Base-by-base conservation (phyloP, 371 early-diverging fungal genomes). In the Mortierella sp. region DNA sequence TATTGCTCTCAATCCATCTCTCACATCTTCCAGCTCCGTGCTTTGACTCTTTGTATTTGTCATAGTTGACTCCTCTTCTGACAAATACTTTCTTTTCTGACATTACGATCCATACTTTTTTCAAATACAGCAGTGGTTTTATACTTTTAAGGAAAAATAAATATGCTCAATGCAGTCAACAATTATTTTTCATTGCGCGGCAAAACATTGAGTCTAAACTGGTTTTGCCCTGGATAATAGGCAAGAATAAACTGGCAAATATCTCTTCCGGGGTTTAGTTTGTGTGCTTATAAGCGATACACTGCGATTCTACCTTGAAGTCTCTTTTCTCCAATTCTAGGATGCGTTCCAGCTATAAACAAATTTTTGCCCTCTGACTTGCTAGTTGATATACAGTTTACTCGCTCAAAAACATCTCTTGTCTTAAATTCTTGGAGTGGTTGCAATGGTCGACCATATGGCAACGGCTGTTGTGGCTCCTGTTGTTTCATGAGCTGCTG, bases 271-370 rank as follows among this genome's bases (percentile, higher is more conserved):
- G 28, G 34, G 22, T 17, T 26, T 22, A 49, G 58, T 35, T 13
- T 23, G 2, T 60, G 0, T n/a, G 22, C 35, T 29, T 42, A 57
- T 26, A 77, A 28, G 12, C 67, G 64, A 29, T 72, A 77, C 2
- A 77, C 62, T 6, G 72, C 78, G 29, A 77, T 77, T 15, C 78
- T 63, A 4, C 78, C 78, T 45, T 77, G 78, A 31, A 68, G 40
- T 37, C 65, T 72, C 66, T 65, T 68, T 29, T 72, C 68, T 1
- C 69, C 78, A 47, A 55, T 60, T 61, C 69, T 59, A 1, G 65
- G 53, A 57, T 77, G 66, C 10, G 78, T 77, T 3, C 78, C 78
- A 29, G 78, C 68, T 22, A 77, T 69, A 72, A 72, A 77, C 29
- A 77, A 19, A 35, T 35, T 56, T 17, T 51, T 60, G 22, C 43